Base-by-base conservation (phyloP, 495 filamentous ascomycete species). In the Pseudomonodictys pantanalensis region DNA sequence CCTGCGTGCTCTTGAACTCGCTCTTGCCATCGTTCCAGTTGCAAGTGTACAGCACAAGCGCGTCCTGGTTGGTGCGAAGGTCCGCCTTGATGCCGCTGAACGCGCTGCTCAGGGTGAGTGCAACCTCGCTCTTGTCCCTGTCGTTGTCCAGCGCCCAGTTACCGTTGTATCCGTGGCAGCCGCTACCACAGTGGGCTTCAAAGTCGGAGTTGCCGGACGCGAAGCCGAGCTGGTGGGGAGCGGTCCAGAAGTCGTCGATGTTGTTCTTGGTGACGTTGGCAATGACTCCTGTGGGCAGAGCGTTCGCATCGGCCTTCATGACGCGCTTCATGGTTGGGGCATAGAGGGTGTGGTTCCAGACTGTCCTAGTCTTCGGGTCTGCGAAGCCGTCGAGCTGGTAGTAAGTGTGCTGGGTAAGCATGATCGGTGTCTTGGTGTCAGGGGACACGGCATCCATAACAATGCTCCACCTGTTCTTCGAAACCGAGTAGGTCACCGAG, bases 381-480 rank as follows among this genome's bases (percentile, higher is more conserved):
- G 57, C 50, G 44, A 65, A 69, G 44, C 68, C 67, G 67, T 71
- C 64, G 32, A 66, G 55, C 30, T 60, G 54, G 42, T 56, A 67
- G 65, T 66, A 64, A n/a, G 56, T 58, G 28, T 33, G 60, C 50
- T 42, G 35, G 18, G 32, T 38, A 60, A 55, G 41, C 58, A 44
- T 42, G 58, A 66, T 62, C 1, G 58, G 80, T 17, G 81, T 81
- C 68, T 68, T 77, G 20, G 67, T 66, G 9, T 80, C 74, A 7
- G 75, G 78, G 17, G 79, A 76, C n/a, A 58, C 67, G 8, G 81
- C 80, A 25, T 74, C 71, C 67, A 83, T 82, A 69, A 75, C 75
- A 64, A 83, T 78, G 1, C 73, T 74, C 81, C 79, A 83, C 44
- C 73, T 76, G 65, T 73, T 73, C 32, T 68, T 67, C 10, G 50